Evolutionary conservation across 129 eudicot species (phyloP).

Genomic region (Flaveria ramosissima): DNA sequence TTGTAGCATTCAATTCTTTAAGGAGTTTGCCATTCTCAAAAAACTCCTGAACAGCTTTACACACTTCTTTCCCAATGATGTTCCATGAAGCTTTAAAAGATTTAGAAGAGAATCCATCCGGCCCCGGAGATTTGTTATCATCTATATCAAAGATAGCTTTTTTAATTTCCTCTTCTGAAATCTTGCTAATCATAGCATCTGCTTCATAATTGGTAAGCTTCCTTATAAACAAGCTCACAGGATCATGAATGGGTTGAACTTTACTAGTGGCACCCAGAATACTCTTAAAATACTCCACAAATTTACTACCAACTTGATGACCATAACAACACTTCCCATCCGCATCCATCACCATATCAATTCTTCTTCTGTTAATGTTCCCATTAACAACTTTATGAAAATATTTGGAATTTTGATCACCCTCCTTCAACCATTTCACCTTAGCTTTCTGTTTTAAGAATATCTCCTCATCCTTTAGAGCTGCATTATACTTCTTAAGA

Average conservation of each 20-base stretch:
- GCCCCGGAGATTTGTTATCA: background rate
- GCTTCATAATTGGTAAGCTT: background rate
- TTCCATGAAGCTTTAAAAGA: background rate
- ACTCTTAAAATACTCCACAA: background rate
- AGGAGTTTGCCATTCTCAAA: background rate
- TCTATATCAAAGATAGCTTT: background rate
- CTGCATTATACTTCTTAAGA: too few relatives aligned
- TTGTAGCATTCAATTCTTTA: background rate
- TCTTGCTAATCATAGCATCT: background rate
- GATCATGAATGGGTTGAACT: background rate
- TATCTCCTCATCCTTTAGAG: too few relatives aligned
- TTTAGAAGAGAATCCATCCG: background rate
- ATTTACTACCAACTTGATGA: background rate
- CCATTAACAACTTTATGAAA: too few relatives aligned
- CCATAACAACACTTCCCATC: background rate
- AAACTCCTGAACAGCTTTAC: background rate
- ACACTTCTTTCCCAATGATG: background rate
- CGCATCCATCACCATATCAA: too few relatives aligned
- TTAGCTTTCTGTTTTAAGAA: too few relatives aligned
- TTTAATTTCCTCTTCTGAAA: background rate
- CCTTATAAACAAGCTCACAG: fast-evolving
- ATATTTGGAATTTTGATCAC: too few relatives aligned
- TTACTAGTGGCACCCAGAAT: background rate
- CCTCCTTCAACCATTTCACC: too few relatives aligned
- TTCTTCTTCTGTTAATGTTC: too few relatives aligned